Percentiles rank a stretch among this genome's conserved stretches.
Evolutionary conservation across 2,329 filamentous ascomycete genomes (phyloP).

Genomic region (Drechslerella coelobrocha): DNA sequence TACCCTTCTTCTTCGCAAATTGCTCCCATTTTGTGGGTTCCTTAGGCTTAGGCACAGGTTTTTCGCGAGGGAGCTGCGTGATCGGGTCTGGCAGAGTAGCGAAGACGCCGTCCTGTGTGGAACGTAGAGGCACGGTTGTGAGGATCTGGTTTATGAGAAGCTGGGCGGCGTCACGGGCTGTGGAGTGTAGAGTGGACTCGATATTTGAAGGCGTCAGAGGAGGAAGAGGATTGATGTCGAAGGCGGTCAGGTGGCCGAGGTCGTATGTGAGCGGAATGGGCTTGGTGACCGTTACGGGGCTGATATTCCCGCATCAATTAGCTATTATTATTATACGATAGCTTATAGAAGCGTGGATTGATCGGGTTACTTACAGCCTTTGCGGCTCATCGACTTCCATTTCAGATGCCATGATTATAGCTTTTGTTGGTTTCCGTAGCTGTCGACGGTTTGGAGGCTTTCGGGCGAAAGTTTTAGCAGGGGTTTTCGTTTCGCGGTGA

Average conservation of each 20-base stretch:
- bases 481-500: slow-evolving; percentile 13
- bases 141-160: slow-evolving; percentile 93
- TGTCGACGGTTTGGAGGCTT: not conserved
- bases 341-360: not conserved
- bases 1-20: slow-evolving; percentile 96
- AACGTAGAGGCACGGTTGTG: slow-evolving; percentile 79
- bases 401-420: slow-evolving; percentile 27
- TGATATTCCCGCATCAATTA: too few relatives aligned
- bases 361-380: slow-evolving; percentile 24
- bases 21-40: slow-evolving; percentile 91
- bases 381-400: slow-evolving; percentile 49
- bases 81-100: slow-evolving; percentile 75
- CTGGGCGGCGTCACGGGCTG: slow-evolving; percentile 89
- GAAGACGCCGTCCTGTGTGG: slow-evolving; percentile 73
- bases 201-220: slow-evolving; percentile 63
- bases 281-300: slow-evolving; percentile 68
- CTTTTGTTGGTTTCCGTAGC: not conserved
- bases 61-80: slow-evolving; percentile 83
- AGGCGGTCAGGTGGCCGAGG: slow-evolving; percentile 82
- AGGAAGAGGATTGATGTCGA: slow-evolving; percentile 82
- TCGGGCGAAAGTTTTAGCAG: slow-evolving; percentile 19
- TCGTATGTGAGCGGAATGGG: slow-evolving; percentile 92
- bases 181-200: slow-evolving; percentile 73
- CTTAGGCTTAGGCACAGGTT: slow-evolving; percentile 82
- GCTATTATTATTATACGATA: slow-evolving; percentile 15